These are phyloP conservation scores for Venustampulla echinocandica DNA, from an alignment of 495 filamentous ascomycete genomes.

Conservation along the genomic window DNA sequence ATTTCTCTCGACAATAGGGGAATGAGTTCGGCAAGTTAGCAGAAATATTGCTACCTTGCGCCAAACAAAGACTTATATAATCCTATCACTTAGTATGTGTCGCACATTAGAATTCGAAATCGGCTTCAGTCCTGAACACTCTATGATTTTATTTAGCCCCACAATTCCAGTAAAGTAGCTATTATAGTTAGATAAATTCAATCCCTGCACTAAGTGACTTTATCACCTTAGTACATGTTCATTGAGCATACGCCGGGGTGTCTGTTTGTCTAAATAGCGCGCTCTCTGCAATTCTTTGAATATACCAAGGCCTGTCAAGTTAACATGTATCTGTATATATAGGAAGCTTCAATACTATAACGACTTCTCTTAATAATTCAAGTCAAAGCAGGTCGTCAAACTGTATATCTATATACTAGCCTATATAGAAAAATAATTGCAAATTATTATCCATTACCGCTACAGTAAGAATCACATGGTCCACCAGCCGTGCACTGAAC, in stretches of 20 bases:
- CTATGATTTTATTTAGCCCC: neutral
- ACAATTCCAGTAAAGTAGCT: neutral
- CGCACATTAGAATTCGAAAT: too few species aligned
- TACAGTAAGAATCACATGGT: conserved; percentile 1
- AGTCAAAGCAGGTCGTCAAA: conserved; percentile 3
- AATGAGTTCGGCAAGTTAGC: too few species aligned
- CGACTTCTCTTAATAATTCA: conserved; percentile 5
- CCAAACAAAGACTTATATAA: too few species aligned
- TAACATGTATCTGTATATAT: neutral
- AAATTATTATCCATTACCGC: conserved; percentile 11
- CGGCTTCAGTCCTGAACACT: too few species aligned
- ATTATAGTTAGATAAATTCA: neutral
- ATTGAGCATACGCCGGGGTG: neutral
- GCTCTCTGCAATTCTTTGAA: neutral
- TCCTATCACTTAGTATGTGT: too few species aligned
- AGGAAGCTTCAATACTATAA: conserved; percentile 2
- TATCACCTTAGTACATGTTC: neutral
- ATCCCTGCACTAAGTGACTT: neutral
- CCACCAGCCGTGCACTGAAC: conserved; percentile 8
- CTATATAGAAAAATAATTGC: neutral
- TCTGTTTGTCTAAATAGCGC: neutral
- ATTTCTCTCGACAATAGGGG: too few species aligned
- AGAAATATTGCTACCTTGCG: too few species aligned
- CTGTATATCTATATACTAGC: conserved; percentile 1
- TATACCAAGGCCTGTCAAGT: conserved; percentile 1